Evolutionary conservation across 768 basidiomycete species (phyloP).

Genomic region (Termitomyces heimii): DNA sequence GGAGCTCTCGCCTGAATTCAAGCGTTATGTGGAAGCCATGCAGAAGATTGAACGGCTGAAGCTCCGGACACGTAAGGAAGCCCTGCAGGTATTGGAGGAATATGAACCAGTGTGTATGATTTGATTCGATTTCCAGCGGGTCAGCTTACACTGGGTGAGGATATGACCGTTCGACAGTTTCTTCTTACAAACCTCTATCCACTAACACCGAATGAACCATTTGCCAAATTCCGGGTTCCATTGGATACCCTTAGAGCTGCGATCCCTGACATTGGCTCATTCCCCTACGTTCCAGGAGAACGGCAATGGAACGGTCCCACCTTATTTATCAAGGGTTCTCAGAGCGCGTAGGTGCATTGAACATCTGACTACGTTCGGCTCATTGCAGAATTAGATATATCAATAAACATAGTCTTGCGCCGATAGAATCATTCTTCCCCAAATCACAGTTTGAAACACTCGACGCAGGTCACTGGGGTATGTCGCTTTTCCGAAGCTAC

Average conservation of each 20-base stretch:
- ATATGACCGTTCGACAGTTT: conserved; percentile 64
- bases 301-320: conserved; percentile 46
- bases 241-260: conserved; percentile 52
- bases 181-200: conserved; percentile 71
- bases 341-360: conserved; percentile 48
- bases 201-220: conserved; percentile 17
- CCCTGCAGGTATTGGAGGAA: conserved; percentile 52
- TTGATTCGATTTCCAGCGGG: not conserved
- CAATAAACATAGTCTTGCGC: conserved; percentile 60
- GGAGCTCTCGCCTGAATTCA: conserved; percentile 54
- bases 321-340: conserved; percentile 71
- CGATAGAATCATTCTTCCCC: conserved; percentile 67
- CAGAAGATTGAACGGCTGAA: conserved; percentile 48
- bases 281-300: conserved; percentile 62
- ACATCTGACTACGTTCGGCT: not conserved
- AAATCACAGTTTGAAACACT: conserved; percentile 52
- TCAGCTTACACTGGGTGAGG: conserved; percentile 32
- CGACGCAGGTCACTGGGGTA: conserved; percentile 82
- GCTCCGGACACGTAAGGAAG: conserved; percentile 56
- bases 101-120: conserved; percentile 53
- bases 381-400: conserved; percentile 47
- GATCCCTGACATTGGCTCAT: conserved; percentile 63
- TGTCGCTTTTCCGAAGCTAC: conserved; percentile 14
- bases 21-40: conserved; percentile 65
- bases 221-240: conserved; percentile 63